Evolutionary conservation across 2,329 filamentous ascomycete genomes (phyloP), one percentile per base, ranked within the genome.

Genomic region (Phialophora tarda): DNA sequence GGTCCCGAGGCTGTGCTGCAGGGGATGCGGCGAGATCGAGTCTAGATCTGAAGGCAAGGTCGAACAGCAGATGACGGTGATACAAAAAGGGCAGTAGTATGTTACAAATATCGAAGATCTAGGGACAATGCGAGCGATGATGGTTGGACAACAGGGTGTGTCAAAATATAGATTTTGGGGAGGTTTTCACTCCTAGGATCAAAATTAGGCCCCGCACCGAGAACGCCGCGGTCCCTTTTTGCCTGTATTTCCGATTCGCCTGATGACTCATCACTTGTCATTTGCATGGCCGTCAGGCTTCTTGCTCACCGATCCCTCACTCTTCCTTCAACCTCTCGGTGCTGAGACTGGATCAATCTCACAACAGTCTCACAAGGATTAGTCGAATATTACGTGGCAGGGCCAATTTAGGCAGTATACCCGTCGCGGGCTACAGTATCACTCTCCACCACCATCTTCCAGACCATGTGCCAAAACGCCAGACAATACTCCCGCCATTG

Each of bases 391-490:
- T n/a, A 17, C 38, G 14, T 7, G 4, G 17, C 1, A 17, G 14
- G 17, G 4, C 14, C 38, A 17, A 2, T 17, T 6, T n/a, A 41
- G 6, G 38, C 38, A n/a, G 17, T n/a, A 7, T 17, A 41, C 1
- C 38, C 38, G 38, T 41, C 17, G 38, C 38, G 38, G 17, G 38
- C 38, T 41, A 41, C 38, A 41, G 38, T 41, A 8, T 41, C 38
- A 41, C 38, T 51, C 21, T 51, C 23, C 21, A 23, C 21, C 47
- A 32, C 11, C 51, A 55, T 55, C 28, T 55, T 21, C 51, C 51
- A 55, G 17, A 17, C 23, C 24, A 8, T 32, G 48, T 51, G 17
- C 21, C 24, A 51, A 24, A 26, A 51, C 3, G 21, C 24, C 28
- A 55, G 17, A 26, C 51, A 55, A 55, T 55, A 2, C 17, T 28